Evolutionary conservation across 1,284 basidiomycete genomes (phyloP).

Genomic region (Athelia psychrophila): DNA sequence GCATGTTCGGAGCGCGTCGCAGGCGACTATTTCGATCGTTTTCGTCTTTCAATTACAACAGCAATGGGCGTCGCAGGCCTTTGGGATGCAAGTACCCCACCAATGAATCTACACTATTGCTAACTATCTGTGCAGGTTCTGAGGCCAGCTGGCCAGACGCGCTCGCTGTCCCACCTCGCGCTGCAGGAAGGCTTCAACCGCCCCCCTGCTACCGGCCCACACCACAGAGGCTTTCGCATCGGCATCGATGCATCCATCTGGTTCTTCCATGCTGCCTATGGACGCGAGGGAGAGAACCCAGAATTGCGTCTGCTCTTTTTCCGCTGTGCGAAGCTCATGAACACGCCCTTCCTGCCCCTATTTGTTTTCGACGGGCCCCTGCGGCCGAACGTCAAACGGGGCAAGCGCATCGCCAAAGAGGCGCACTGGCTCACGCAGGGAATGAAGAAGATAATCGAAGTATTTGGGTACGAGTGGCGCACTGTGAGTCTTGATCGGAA

Average conservation of each 20-base stretch:
- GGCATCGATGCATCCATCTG: slow-evolving; percentile 83
- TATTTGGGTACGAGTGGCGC: slow-evolving; percentile 88
- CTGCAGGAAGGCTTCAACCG: slow-evolving; percentile 67
- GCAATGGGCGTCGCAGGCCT: slow-evolving; percentile 22
- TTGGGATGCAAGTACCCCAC: slow-evolving; percentile 25
- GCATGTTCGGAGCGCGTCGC: too few species aligned
- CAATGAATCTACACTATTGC: background rate
- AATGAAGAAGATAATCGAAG: slow-evolving; percentile 82
- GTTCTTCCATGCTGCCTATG: slow-evolving; percentile 77
- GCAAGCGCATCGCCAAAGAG: slow-evolving; percentile 63
- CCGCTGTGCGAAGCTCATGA: slow-evolving; percentile 70
- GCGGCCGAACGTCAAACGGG: slow-evolving; percentile 81
- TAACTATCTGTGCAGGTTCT: slow-evolving; percentile 44
- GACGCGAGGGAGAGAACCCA: slow-evolving; percentile 76
- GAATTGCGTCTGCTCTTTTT: slow-evolving; percentile 76
- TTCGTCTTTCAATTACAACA: too few species aligned
- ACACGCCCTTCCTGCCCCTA: slow-evolving; percentile 79
- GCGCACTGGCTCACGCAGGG: slow-evolving; percentile 61
- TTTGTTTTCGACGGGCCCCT: slow-evolving; percentile 95
- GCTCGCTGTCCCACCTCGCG: slow-evolving; percentile 67
- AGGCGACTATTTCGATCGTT: too few species aligned
- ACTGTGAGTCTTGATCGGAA: slow-evolving; percentile 47
- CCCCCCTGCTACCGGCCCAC: slow-evolving; percentile 43
- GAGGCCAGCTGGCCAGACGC: slow-evolving; percentile 55
- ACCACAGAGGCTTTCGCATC: slow-evolving; percentile 63